Base-by-base conservation (phyloP, 805 yeast species). In the Priceomyces haplophilus region DNA sequence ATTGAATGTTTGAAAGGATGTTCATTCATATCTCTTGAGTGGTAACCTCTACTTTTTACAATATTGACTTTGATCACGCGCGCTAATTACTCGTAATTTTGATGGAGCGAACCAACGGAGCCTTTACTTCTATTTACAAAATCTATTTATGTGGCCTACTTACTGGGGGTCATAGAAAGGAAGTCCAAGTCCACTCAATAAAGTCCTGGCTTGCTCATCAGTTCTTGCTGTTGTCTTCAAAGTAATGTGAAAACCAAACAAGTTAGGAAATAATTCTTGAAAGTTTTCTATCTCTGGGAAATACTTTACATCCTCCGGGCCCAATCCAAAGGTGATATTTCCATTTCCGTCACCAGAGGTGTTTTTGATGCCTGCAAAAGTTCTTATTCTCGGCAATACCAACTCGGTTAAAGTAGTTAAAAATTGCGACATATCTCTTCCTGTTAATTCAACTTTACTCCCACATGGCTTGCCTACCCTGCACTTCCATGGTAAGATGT, bases 211-310 rank as follows among this genome's bases (percentile, higher is more conserved):
- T 56, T 88, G 93, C 24, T 82, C 79, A 59, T 90, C 97, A 16
- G 88, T 82, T 67, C 89, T 88, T 6, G 98, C 96, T 27, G 87
- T 70, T 16, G 98, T 91, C 60, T 86, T 86, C 52, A 93, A 67
- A 31, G 88, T 85, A 43, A 93, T 74, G 59, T 88, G 85, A 74
- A 91, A 76, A 45, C 97, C 97, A 59, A 82, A 88, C 23, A 89
- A 80, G 50, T 73, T 79, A 30, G 96, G 90, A 87, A 91, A 93
- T 50, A 85, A 70, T 62, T 91, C 98, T 61, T 83, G 88, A 65
- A 85, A 88, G 44, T 83, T 79, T 59, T 90, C 96, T 48, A 93
- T 81, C 66, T 93, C 99, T 2, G 99, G 99, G 77, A 93, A 93
- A 58, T 75, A 76, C 55, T 79, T 80, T 40, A 86, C 79, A 54